phyloP scores from a whole-genome alignment of 208 protist genomes.

The Crithidia mellificae region DNA sequence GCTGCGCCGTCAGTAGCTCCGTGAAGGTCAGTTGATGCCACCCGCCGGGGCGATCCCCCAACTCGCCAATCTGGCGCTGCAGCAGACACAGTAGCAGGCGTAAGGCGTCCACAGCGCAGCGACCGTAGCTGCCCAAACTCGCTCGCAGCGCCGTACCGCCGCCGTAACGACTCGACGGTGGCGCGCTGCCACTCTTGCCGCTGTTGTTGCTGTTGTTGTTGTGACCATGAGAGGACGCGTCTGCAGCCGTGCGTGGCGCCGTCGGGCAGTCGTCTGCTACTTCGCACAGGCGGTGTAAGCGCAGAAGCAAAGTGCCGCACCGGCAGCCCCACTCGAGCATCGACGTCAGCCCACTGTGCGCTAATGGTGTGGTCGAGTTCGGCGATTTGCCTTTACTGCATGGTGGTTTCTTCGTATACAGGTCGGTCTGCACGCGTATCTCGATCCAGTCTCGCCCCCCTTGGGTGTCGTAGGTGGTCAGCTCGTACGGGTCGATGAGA shows the following conservation, averaged over 20 bases:
- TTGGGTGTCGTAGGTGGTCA: constrained; percentile 27
- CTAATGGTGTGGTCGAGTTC: background rate
- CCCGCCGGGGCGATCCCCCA: constrained; percentile 49
- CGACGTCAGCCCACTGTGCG: constrained; percentile 33
- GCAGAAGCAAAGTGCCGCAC: constrained; percentile 69
- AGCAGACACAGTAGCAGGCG: constrained; percentile 40
- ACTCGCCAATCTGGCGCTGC: constrained; percentile 51
- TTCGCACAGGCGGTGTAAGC: constrained; percentile 56
- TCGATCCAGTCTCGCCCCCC: constrained; percentile 13
- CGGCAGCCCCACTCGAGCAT: constrained; percentile 73
- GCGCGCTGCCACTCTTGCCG: background rate
- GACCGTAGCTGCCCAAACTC: constrained; percentile 76
- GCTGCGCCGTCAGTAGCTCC: constrained; percentile 56
- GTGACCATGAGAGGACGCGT: too few species aligned
- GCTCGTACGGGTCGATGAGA: constrained; percentile 58
- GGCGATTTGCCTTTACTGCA: background rate
- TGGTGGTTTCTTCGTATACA: background rate
- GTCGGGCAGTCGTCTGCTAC: constrained; percentile 26
- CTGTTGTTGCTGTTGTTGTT: too few species aligned
- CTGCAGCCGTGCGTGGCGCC: too few species aligned
- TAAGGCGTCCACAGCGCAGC: constrained; percentile 61
- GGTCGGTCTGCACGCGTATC: constrained; percentile 26
- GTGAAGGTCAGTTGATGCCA: constrained; percentile 52
- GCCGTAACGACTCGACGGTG: too few species aligned
- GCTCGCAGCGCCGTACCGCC: constrained; percentile 35